Conservation (phyloP, 2,329 filamentous ascomycete species). For the Myriosclerotinia duriaeana region DNA sequence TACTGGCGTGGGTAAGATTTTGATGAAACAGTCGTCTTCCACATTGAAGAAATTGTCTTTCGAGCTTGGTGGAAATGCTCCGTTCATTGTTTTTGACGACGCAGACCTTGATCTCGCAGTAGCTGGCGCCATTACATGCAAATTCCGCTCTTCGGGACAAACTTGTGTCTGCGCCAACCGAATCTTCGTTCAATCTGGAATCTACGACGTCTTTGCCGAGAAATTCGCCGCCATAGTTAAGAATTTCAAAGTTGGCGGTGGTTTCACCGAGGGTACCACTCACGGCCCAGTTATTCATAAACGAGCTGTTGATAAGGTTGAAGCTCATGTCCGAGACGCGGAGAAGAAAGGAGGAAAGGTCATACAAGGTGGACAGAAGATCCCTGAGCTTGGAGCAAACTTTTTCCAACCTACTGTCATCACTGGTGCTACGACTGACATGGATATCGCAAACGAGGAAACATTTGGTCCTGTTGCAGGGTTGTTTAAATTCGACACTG, state of each 20-base stretch:
- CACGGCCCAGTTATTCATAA: constrained; percentile 85
- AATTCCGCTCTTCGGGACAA: constrained; percentile 93
- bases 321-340: constrained; percentile 77
- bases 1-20: constrained; percentile 64
- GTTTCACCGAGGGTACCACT: constrained; percentile 68
- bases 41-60: constrained; percentile 82
- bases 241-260: constrained; percentile 72
- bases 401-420: constrained; percentile 92
- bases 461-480: constrained; percentile 94
- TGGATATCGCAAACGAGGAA: constrained; percentile 83
- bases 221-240: constrained; percentile 72
- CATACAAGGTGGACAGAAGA: constrained; percentile 69
- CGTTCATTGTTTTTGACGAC: constrained; percentile 96
- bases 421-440: constrained; percentile 78
- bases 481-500: constrained; percentile 82
- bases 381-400: constrained; percentile 74
- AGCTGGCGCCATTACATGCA: constrained; percentile 76
- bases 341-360: constrained; percentile 74
- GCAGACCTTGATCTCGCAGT: constrained; percentile 86
- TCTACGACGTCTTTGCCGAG: constrained; percentile 72
- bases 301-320: constrained; percentile 76
- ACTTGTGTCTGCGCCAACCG: constrained; percentile 91
- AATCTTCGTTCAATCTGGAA: constrained; percentile 73
- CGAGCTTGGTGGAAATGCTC: constrained; percentile 91
- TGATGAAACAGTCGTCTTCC: constrained; percentile 85